A percentile compares a stretch with the other conserved stretches of the same genome.
Conservation (phyloP, 495 filamentous ascomycete species). For the Penicillium herquei region DNA sequence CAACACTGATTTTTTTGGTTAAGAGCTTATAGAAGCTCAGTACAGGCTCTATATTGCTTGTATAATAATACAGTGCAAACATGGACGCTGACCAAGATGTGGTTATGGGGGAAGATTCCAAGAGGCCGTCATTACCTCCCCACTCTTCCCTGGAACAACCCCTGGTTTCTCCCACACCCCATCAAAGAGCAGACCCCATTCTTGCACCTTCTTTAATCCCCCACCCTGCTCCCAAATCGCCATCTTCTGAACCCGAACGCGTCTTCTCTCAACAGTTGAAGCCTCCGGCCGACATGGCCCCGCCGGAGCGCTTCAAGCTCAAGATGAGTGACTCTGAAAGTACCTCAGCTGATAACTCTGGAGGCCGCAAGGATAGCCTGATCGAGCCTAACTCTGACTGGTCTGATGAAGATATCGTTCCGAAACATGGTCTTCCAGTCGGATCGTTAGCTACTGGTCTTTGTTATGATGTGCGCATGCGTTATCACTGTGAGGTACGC, state of each 20-base stretch:
- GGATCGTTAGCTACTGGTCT: conserved; percentile 63
- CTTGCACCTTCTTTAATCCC: conserved; percentile 30
- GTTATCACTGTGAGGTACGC: conserved; percentile 80
- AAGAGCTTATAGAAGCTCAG: too few species aligned
- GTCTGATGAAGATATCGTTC: conserved; percentile 33
- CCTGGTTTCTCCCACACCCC: conserved; percentile 13
- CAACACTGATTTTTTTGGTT: neutral
- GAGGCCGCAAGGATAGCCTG: conserved; percentile 31
- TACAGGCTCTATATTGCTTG: too few species aligned
- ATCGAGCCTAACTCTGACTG: conserved; percentile 43
- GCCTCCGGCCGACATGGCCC: conserved; percentile 6
- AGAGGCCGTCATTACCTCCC: conserved; percentile 17
- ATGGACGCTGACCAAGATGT: neutral
- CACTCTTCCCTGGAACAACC: conserved; percentile 16
- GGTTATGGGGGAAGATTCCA: conserved; percentile 34
- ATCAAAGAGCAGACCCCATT: conserved; percentile 20
- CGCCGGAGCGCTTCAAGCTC: conserved; percentile 16
- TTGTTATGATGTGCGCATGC: conserved; percentile 93
- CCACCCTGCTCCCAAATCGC: conserved; percentile 2
- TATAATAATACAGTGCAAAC: too few species aligned
- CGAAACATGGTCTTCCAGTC: conserved; percentile 32
- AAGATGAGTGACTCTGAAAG: conserved; percentile 28
- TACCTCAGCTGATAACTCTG: conserved; percentile 15
- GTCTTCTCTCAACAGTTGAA: conserved; percentile 6
- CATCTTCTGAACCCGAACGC: conserved; percentile 14